Base-by-base conservation (phyloP, 257 asterid genomes). In the Dorcoceras hygrometricum region DNA sequence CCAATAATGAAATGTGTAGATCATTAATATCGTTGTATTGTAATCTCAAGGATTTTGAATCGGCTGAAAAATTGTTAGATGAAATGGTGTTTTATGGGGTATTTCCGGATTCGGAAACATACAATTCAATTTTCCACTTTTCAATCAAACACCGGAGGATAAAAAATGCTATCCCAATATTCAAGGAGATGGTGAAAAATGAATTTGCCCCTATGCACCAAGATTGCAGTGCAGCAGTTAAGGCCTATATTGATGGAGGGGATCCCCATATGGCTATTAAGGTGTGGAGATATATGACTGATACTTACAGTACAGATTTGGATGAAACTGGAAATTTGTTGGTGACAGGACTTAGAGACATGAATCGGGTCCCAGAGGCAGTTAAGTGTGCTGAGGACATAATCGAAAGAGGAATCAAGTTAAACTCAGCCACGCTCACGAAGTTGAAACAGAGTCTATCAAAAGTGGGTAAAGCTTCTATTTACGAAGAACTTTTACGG, bases 171-270 rank as follows among this genome's bases (percentile, higher is more conserved):
- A 80, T 69, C n/a, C 81, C 78, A 4, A 16, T 85, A 23, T 85
- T 85, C 66, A 67, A 77, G 31, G 95, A 88, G 86, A 88, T 88
- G 95, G 79, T 88, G 77, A 88, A 88, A 51, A 88, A 85, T 57
- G 92, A 88, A 80, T 78, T 60, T 77, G 82, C 82, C 57, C 92
- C 91, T 14, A 67, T 77, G 72, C 88, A 81, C 29, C 46, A 71
- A 57, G 89, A 85, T 57, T 83, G 95, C 32, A 62, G 48, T 73
- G 19, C 67, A 23, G 87, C 90, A 23, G 81, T 85, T 16, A 79
- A 70, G 81, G 32, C 73, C 0, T 85, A 68, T 48, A 3, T 83
- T 53, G 77, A 75, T 63, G 62, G 55, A 56, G 86, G 89, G 36
- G 93, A 83, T 71, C 79, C 85, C 7, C 65, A 71, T 64, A 83